These are phyloP conservation scores for Aspergillus persii DNA, from an alignment of 2,329 filamentous ascomycete genomes.

Conservation along the genomic window DNA sequence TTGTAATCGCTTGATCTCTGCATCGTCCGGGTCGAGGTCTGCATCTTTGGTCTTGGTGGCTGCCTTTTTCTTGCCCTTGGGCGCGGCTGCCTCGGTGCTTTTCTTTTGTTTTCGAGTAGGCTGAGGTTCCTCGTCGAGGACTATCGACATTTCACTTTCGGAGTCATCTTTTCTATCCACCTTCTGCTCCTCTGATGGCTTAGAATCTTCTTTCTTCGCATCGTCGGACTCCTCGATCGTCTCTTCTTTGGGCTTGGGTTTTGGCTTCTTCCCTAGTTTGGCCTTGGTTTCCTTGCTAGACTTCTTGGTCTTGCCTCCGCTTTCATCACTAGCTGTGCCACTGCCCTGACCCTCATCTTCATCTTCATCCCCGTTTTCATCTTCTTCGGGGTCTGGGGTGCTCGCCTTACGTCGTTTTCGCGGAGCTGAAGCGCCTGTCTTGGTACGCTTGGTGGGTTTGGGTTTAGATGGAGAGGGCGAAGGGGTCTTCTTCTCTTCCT, in stretches of 20 bases:
- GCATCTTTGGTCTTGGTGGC: constrained; percentile 45
- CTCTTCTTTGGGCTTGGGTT: constrained; percentile 12
- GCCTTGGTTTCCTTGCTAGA: constrained; percentile 9
- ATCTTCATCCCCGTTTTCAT: not conserved
- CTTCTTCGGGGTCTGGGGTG: constrained; percentile 24
- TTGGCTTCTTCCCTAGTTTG: constrained; percentile 6
- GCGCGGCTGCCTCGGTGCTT: constrained; percentile 22
- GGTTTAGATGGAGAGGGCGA: constrained; percentile 20
- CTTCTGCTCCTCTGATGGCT: constrained; percentile 21
- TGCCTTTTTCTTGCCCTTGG: constrained; percentile 33
- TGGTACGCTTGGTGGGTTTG: constrained; percentile 28
- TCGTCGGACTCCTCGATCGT: constrained; percentile 13
- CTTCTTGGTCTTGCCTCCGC: constrained; percentile 20
- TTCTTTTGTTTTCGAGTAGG: constrained; percentile 53
- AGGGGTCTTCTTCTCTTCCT: constrained; percentile 5
- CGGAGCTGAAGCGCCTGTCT: constrained; percentile 21
- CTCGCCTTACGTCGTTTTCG: constrained; percentile 37
- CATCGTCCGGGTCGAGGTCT: constrained; percentile 62
- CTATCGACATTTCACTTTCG: constrained; percentile 67
- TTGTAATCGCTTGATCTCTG: constrained; percentile 85
- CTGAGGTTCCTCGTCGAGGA: constrained; percentile 72
- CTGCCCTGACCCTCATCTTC: constrained; percentile 13
- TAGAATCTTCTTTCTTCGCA: constrained; percentile 11
- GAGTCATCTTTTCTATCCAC: constrained; percentile 48
- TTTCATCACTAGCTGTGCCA: constrained; percentile 15